Conservation (phyloP, 306 rosid species). For the Adenanthera pavonina region DNA sequence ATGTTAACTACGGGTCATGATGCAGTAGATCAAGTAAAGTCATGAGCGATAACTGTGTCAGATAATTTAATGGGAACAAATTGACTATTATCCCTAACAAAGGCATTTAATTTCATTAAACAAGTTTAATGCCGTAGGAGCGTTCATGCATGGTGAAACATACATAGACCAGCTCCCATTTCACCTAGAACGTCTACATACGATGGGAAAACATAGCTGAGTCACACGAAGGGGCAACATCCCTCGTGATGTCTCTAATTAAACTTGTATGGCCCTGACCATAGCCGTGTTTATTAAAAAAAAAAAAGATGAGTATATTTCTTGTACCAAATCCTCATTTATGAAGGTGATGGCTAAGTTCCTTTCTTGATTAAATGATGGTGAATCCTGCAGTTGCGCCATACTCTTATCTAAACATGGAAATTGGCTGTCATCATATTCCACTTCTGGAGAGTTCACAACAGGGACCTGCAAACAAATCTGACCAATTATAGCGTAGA, state of each 20-base stretch:
- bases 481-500: slow-evolving; percentile 24
- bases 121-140: slow-evolving; percentile 12
- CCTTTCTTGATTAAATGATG: slow-evolving; percentile 27
- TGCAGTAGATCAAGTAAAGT: neutral
- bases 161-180: neutral
- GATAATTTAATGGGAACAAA: neutral
- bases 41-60: slow-evolving; percentile 11
- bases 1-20: neutral
- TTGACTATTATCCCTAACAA: slow-evolving; percentile 4
- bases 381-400: slow-evolving; percentile 21
- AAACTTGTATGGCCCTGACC: too few species aligned
- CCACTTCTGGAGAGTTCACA: slow-evolving; percentile 6
- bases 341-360: neutral
- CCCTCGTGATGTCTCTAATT: too few species aligned
- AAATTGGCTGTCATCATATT: slow-evolving; percentile 28
- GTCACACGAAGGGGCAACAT: too few species aligned
- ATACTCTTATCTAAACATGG: slow-evolving; percentile 3
- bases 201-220: too few species aligned
- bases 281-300: too few species aligned
- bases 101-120: neutral
- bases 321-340: slow-evolving; percentile 30
- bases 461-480: slow-evolving; percentile 48
- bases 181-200: neutral
- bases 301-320: neutral
- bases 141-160: neutral